A percentile compares a stretch with the other conserved stretches of the same genome.
These are phyloP conservation scores for Didymella pinodella DNA, from an alignment of 2,329 filamentous ascomycete genomes.

Conservation along the genomic window DNA sequence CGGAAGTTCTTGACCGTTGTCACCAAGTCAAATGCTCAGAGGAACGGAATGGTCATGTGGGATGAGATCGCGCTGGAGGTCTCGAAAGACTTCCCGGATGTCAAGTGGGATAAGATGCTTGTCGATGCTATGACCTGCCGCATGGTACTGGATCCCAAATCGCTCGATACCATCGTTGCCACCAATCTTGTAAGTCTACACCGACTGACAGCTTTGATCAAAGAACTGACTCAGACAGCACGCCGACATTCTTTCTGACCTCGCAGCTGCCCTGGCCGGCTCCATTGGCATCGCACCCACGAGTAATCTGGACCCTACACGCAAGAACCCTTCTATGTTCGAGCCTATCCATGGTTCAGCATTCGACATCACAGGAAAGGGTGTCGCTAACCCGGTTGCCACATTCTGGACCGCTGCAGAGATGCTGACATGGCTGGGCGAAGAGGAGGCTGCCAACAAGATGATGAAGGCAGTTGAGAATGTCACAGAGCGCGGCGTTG, in stretches of 20 bases:
- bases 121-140: conserved; percentile 72
- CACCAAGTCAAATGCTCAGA: conserved; percentile 71
- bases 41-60: conserved; percentile 74
- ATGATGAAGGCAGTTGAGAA: conserved; percentile 63
- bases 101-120: conserved; percentile 70
- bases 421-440: conserved; percentile 66
- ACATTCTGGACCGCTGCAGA: conserved; percentile 68
- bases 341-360: conserved; percentile 68
- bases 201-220: too few relatives aligned
- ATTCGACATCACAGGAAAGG: conserved; percentile 66
- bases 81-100: conserved; percentile 66
- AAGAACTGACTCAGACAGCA: conserved; percentile 33
- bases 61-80: conserved; percentile 67
- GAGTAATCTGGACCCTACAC: conserved; percentile 64
- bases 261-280: conserved; percentile 73
- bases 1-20: conserved; percentile 68
- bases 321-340: conserved; percentile 67
- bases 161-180: conserved; percentile 69
- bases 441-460: conserved; percentile 59
- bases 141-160: conserved; percentile 68
- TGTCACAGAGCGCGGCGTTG: conserved; percentile 61
- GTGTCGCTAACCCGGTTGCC: conserved; percentile 64
- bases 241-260: conserved; percentile 74
- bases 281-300: conserved; percentile 77
- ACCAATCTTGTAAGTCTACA: conserved; percentile 59